Evolutionary conservation across 1,139 yeast species (phyloP).

Genomic region (Suhomyces choctaworum): DNA sequence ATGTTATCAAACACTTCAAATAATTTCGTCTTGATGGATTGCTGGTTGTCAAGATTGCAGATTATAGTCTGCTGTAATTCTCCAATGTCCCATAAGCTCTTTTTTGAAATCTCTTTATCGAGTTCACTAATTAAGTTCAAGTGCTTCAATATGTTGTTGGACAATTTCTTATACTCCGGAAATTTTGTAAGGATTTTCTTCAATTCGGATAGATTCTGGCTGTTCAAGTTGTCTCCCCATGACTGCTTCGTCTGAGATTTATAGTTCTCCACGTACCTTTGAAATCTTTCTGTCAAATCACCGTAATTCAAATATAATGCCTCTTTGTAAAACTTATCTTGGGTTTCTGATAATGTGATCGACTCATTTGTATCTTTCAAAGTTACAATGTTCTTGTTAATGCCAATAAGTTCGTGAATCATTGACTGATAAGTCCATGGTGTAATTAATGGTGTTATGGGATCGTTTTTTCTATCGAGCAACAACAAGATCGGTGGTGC

Average conservation of each 20-base stretch:
- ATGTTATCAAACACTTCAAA: constrained; percentile 29
- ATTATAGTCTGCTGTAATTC: constrained; percentile 87
- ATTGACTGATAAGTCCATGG: constrained; percentile 99
- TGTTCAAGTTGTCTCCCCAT: constrained; percentile 55
- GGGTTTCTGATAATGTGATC: constrained; percentile 53
- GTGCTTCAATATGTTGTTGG: constrained; percentile 91
- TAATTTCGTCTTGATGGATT: constrained; percentile 27
- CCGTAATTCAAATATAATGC: constrained; percentile 91
- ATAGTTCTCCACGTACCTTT: constrained; percentile 79
- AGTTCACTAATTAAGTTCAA: constrained; percentile 86
- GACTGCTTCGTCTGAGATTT: constrained; percentile 74
- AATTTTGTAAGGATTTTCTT: constrained; percentile 86
- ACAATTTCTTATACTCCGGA: constrained; percentile 87
- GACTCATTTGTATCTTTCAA: constrained; percentile 52
- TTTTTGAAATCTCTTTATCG: constrained; percentile 61
- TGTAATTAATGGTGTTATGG: constrained; percentile 83
- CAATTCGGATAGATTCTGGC: constrained; percentile 80
- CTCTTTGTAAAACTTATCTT: constrained; percentile 75
- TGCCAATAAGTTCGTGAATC: constrained; percentile 90
- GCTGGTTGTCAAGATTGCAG: constrained; percentile 52
- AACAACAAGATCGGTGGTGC: constrained; percentile 75
- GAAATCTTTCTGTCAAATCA: constrained; percentile 86
- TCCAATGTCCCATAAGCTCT: constrained; percentile 78
- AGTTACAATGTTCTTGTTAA: constrained; percentile 76
- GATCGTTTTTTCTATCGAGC: constrained; percentile 84